Base-by-base conservation (phyloP, 192 early-diverging fungal species). In the Helicostylum pulchrum region DNA sequence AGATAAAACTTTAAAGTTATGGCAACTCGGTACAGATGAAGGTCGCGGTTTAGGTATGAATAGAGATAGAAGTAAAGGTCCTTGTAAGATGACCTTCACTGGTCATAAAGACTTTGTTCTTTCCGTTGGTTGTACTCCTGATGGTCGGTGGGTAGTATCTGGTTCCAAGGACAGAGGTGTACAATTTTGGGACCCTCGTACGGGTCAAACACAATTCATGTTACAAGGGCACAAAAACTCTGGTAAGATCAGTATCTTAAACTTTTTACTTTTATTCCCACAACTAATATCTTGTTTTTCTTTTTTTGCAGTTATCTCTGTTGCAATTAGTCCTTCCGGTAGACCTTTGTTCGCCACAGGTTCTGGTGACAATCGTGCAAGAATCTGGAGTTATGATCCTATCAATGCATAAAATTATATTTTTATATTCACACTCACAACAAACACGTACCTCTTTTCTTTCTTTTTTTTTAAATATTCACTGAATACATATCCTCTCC, bases 171-270 rank as follows among this genome's bases (percentile, higher is more conserved):
- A 96, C 69, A 86, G 94, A 60, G 85, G 84, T 31, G 94, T 99
- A 59, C 93, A 92, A 59, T 93, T 98, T 66, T 96, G 94, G 96
- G 93, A 95, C 75, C 90, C 92, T 31, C 80, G 78, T 34, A 84
- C 81, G 4, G 84, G 77, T 30, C 78, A 83, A 64, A 87, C 83
- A 32, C 87, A 90, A 65, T 90, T 90, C 60, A 90, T 90, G 88
- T 77, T 99, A 61, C 91, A 91, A 66, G 97, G 97, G 31, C 97
- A 99, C 68, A 96, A 96, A 78, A 98, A 99, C 74, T 97, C 95
- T 61, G 89, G 89, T 92, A 73, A 50, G 55, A n/a, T n/a, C n/a
- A n/a, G n/a, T n/a, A n/a, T n/a, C n/a, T n/a, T n/a, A n/a, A n/a
- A n/a, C n/a, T n/a, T n/a, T n/a, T n/a, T n/a, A n/a, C n/a, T n/a